Conservation (phyloP, 1,284 basidiomycete genomes). For the Ceratobasidium theobromae region DNA sequence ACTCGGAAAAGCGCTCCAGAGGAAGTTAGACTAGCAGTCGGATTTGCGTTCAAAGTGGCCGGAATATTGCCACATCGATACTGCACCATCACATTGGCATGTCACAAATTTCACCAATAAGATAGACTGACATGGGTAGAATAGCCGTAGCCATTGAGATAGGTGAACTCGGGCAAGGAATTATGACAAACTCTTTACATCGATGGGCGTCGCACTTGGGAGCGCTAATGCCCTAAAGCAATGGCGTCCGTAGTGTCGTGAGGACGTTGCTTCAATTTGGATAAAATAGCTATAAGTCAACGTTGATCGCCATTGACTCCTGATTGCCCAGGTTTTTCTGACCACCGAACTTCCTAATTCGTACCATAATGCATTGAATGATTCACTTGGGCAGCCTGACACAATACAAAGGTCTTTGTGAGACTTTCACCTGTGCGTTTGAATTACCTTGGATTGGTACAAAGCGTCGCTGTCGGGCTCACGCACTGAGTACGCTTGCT, state of each 20-base stretch:
- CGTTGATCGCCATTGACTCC: too few species aligned
- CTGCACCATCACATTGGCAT: slow-evolving; percentile 31
- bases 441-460: background rate
- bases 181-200: slow-evolving; percentile 50
- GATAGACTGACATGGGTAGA: background rate
- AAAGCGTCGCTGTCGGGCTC: slow-evolving; percentile 52
- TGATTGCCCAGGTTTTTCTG: slow-evolving; percentile 69
- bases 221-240: too few species aligned
- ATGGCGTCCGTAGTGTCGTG: too few species aligned
- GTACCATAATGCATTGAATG: slow-evolving; percentile 48
- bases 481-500: slow-evolving; percentile 64
- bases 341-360: slow-evolving; percentile 41
- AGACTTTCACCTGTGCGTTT: slow-evolving; percentile 14
- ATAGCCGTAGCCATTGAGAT: slow-evolving; percentile 47
- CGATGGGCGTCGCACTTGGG: too few species aligned
- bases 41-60: slow-evolving; percentile 38
- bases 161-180: slow-evolving; percentile 78
- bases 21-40: slow-evolving; percentile 40
- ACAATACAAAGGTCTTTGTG: slow-evolving; percentile 34
- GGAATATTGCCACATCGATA: slow-evolving; percentile 43
- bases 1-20: slow-evolving; percentile 45
- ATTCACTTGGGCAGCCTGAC: slow-evolving; percentile 66
- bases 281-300: too few species aligned
- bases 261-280: too few species aligned
- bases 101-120: background rate